Evolutionary conservation across 2,329 filamentous ascomycete species (phyloP), one percentile per base, ranked within the genome.

Genomic region (Tolypocladium inflatum): DNA sequence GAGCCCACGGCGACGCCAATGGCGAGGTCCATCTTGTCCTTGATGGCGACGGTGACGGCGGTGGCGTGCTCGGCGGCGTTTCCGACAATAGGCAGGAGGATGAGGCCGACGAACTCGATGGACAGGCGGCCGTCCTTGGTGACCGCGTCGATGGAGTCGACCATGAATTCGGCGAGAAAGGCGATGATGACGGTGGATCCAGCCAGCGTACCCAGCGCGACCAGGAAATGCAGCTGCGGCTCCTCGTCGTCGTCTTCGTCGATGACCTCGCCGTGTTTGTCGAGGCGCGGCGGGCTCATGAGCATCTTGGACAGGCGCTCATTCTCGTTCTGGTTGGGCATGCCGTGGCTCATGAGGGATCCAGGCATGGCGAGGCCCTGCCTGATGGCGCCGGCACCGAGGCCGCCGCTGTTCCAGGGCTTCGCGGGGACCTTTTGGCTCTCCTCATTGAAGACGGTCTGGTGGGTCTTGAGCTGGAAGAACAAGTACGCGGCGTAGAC

Each of bases 381-480:
- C 42, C 67, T 71, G 7, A 79, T 63, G 11, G 73, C 73, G 19
- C 69, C 67, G 11, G 63, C 37, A 5, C 64, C 59, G 57, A 70
- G 66, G 43, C 55, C 68, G 58, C 58, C 72, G 41, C 59, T 67
- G 58, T 61, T 73, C 70, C 70, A 78, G 2, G 79, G 80, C 66
- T 74, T 79, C 43, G 74, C 90, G 3, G 86, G 82, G 0, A 89
- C 87, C 72, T 96, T 96, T 65, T 89, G 80, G 63, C 87, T 89
- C 39, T 89, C 85, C 56, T 85, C 84, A 69, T 88, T 90, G 78
- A 96, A 97, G 70, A 96, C 86, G 10, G 77, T 77, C 30, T 81
- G 80, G 71, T 97, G 92, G 0, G 92, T 92, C 71, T 91, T 90
- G 59, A 97, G 85, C 73, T 97, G 93, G 78, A 97, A 97, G 72